phyloP scores from a whole-genome alignment of 2,329 filamentous ascomycete species.

The Penicillium sp. region DNA sequence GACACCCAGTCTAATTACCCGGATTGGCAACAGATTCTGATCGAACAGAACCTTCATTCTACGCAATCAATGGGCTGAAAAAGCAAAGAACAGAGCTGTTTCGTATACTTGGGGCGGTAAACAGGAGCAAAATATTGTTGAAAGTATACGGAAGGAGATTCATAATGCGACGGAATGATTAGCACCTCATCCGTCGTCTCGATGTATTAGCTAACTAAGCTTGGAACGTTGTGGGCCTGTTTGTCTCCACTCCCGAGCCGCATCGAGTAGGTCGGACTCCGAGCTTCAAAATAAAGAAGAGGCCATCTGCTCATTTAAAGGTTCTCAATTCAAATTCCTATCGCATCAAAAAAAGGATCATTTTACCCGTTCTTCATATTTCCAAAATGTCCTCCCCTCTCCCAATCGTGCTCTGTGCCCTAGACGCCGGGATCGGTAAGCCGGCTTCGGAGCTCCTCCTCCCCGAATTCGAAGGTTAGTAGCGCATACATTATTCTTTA shows the following conservation, averaged over 20 bases:
- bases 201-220: too few species aligned
- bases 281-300: neutral
- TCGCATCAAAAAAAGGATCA: fast-evolving
- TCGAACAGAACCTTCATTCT: conserved; percentile 14
- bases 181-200: too few species aligned
- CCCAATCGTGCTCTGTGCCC: conserved; percentile 18
- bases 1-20: neutral
- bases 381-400: conserved; percentile 11
- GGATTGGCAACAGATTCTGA: neutral
- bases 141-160: neutral
- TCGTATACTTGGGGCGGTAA: conserved; percentile 20
- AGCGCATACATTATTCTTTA: neutral
- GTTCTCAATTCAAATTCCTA: neutral
- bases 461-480: conserved; percentile 20
- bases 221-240: neutral
- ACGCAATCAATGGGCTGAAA: conserved; percentile 12
- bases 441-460: conserved; percentile 14
- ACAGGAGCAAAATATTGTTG: conserved; percentile 17
- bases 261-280: conserved; percentile 3
- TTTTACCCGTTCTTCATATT: neutral
- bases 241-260: neutral
- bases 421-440: conserved; percentile 12
- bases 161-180: neutral
- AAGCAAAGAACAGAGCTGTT: conserved; percentile 11
- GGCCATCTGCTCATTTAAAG: neutral